phyloP scores from a whole-genome alignment of 1,284 basidiomycete species.

The Tylopilus sp. region DNA sequence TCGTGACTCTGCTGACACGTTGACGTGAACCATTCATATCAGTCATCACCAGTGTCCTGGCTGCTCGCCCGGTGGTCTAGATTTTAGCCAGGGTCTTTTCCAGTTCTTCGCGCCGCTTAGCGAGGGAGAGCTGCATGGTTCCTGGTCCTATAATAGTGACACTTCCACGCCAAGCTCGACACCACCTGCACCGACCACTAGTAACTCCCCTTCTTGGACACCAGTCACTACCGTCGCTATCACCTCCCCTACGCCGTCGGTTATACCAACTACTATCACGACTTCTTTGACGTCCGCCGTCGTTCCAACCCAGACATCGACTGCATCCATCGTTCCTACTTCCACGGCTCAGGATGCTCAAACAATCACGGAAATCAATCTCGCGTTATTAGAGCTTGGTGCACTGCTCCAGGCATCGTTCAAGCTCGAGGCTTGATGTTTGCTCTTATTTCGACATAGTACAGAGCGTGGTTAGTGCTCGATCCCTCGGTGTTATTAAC shows the following conservation, averaged over 20 bases:
- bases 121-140: slow-evolving; percentile 40
- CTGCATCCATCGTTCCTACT: slow-evolving; percentile 11
- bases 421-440: slow-evolving; percentile 1
- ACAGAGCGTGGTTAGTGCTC: background rate
- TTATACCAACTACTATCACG: slow-evolving; percentile 6
- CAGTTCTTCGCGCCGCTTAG: slow-evolving; percentile 37
- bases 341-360: slow-evolving; percentile 20
- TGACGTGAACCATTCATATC: background rate
- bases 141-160: slow-evolving; percentile 39
- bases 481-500: background rate
- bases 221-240: slow-evolving; percentile 1
- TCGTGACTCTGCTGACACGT: background rate
- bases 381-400: slow-evolving; percentile 29
- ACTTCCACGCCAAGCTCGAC: background rate
- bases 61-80: slow-evolving; percentile 46
- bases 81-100: slow-evolving; percentile 52
- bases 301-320: slow-evolving; percentile 12
- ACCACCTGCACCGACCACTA: slow-evolving; percentile 10
- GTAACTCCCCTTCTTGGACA: slow-evolving; percentile 12
- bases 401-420: slow-evolving; percentile 20
- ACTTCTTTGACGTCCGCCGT: slow-evolving; percentile 9
- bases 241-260: slow-evolving; percentile 2
- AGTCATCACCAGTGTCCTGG: slow-evolving; percentile 35
- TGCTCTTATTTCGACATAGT: background rate
- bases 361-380: slow-evolving; percentile 22